A percentile compares a stretch with the other conserved stretches of the same genome.
These are phyloP conservation scores for Saposhnikovia divaricata DNA, from an alignment of 129 eudicot genomes.

Conservation along the genomic window DNA sequence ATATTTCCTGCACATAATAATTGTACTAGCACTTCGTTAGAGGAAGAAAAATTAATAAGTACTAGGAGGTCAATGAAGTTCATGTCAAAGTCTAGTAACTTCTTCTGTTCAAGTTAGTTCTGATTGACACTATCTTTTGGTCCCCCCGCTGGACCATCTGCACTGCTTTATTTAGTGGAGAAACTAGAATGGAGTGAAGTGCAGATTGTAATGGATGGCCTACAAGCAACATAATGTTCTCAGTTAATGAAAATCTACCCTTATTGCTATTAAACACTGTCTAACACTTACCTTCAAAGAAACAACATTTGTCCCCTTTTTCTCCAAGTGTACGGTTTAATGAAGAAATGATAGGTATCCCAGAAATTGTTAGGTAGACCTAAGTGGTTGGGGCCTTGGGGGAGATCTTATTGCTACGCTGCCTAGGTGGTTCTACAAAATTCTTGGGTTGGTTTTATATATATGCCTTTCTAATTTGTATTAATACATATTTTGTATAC, in stretches of 20 bases:
- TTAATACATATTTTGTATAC: not conserved
- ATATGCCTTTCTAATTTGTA: not conserved
- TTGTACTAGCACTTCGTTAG: not conserved
- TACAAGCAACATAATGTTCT: conserved; percentile 31
- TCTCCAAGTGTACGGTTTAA: not conserved
- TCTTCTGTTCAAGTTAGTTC: conserved; percentile 13
- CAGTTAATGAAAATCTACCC: conserved; percentile 18
- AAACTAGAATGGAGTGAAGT: conserved; percentile 18
- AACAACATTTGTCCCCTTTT: not conserved
- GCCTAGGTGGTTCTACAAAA: not conserved
- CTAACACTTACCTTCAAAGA: not conserved
- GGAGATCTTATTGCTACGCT: not conserved
- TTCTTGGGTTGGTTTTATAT: not conserved
- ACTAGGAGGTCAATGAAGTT: not conserved
- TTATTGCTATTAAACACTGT: conserved; percentile 23
- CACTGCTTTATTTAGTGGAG: conserved; percentile 16
- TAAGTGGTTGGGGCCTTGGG: not conserved
- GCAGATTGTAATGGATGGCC: conserved; percentile 23
- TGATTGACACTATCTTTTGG: conserved; percentile 14
- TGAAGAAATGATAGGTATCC: not conserved
- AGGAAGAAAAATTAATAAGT: not conserved
- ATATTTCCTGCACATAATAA: conserved; percentile 6
- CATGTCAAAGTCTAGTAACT: conserved; percentile 16
- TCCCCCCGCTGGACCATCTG: conserved; percentile 23
- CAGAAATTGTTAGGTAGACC: not conserved